Evolutionary conservation across 179 eudicot species (phyloP).

Genomic region (Amaranthus tricolor): DNA sequence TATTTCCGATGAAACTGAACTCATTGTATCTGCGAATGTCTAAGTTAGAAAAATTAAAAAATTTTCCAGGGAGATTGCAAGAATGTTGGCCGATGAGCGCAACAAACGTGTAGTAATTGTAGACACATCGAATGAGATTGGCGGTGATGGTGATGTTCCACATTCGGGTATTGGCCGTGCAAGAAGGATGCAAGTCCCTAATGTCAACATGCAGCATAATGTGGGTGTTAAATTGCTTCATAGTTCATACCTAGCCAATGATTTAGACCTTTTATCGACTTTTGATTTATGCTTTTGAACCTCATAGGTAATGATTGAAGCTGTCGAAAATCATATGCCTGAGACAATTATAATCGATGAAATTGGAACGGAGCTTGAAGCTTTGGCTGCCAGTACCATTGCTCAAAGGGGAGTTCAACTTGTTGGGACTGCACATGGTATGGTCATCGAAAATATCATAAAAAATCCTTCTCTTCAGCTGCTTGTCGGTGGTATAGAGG

Average conservation of each 20-base stretch:
- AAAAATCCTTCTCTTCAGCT: slow-evolving; percentile 90
- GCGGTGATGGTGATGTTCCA: slow-evolving; percentile 98
- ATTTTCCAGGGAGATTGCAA: slow-evolving; percentile 71
- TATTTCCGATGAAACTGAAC: not conserved
- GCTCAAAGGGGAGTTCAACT: slow-evolving; percentile 99
- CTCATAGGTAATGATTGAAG: slow-evolving; percentile 93
- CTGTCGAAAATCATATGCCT: slow-evolving; percentile 99
- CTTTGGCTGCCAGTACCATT: slow-evolving; percentile 95
- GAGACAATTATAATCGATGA: slow-evolving; percentile 95
- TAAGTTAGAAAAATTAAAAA: not conserved
- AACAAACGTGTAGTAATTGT: slow-evolving; percentile 88
- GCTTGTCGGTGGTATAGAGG: slow-evolving; percentile 99
- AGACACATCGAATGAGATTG: slow-evolving; percentile 97
- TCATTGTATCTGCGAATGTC: not conserved
- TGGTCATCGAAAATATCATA: slow-evolving; percentile 83
- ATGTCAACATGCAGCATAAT: slow-evolving; percentile 91
- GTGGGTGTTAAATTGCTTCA: slow-evolving; percentile 43
- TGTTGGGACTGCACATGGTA: slow-evolving; percentile 97
- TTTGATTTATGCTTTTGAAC: not conserved
- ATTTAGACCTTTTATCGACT: not conserved
- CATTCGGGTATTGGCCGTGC: slow-evolving; percentile 97
- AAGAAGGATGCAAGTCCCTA: slow-evolving; percentile 98
- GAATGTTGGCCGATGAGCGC: slow-evolving; percentile 90
- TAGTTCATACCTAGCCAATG: not conserved
- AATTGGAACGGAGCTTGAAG: slow-evolving; percentile 97